A percentile compares a stretch with the other conserved stretches of the same genome.
Evolutionary conservation across 2,329 filamentous ascomycete genomes (phyloP).

Genomic region (Coleophoma eucalyptorum): DNA sequence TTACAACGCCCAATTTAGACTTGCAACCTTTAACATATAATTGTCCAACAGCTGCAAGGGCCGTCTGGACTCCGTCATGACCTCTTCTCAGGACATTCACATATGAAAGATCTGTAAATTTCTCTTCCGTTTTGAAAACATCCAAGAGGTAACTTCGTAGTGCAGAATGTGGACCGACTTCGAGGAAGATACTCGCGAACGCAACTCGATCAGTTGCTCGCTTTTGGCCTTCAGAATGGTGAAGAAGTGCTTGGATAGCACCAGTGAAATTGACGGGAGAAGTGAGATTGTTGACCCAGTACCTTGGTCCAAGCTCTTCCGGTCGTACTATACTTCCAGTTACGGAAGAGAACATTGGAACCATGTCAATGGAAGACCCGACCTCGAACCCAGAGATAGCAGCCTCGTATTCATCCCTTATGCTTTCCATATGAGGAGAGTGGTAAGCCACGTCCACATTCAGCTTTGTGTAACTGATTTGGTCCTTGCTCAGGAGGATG

Average conservation of each 20-base stretch:
- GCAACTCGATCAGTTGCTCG: neutral
- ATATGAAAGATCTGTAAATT: slow-evolving; percentile 2
- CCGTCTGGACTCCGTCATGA: neutral
- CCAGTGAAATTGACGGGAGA: slow-evolving; percentile 34
- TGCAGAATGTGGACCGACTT: slow-evolving; percentile 28
- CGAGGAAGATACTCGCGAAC: slow-evolving; percentile 9
- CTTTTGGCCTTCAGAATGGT: neutral
- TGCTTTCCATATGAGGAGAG: slow-evolving; percentile 23
- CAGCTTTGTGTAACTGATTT: slow-evolving; percentile 9
- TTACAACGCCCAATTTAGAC: neutral
- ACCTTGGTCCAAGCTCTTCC: slow-evolving; percentile 16
- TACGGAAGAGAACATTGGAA: neutral
- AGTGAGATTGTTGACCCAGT: slow-evolving; percentile 41
- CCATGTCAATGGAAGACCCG: neutral
- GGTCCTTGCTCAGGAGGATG: neutral
- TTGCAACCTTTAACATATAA: neutral
- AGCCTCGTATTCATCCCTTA: slow-evolving; percentile 16
- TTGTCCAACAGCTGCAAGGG: neutral
- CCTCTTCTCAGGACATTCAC: neutral
- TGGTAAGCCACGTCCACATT: slow-evolving; percentile 18
- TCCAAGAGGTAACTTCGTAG: slow-evolving; percentile 22
- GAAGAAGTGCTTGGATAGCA: neutral
- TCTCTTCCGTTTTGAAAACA: slow-evolving; percentile 12
- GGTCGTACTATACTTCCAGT: neutral
- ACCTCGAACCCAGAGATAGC: neutral